Evolutionary conservation across 345 rosid genomes (phyloP).

Genomic region (Populus euphratica): DNA sequence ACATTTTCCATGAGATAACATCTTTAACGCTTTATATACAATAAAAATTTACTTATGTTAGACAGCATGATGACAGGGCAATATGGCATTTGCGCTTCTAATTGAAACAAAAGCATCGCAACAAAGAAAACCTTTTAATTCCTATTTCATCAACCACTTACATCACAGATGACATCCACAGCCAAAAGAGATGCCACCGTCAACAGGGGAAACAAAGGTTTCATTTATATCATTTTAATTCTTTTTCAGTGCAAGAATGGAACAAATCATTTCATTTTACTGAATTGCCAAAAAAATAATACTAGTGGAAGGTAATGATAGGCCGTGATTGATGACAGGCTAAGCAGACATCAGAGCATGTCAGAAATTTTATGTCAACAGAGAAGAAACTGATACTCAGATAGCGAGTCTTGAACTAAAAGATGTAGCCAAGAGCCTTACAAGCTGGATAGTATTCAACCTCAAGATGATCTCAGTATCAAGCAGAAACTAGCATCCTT

Average conservation of each 20-base stretch:
- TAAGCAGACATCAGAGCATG: neutral
- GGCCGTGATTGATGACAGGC: neutral
- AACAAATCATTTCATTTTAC: neutral
- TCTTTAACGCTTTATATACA: neutral
- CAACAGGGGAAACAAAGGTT: neutral
- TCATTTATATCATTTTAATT: neutral
- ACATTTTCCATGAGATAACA: too few relatives aligned
- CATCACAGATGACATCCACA: neutral
- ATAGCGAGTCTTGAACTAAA: neutral
- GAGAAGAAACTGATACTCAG: neutral
- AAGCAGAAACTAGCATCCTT: neutral
- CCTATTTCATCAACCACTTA: neutral
- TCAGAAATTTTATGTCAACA: neutral
- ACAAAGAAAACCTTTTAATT: neutral
- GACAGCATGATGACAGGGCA: neutral
- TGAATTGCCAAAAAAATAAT: too few relatives aligned
- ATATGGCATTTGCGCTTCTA: too few relatives aligned
- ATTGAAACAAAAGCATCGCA: neutral
- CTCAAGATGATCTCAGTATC: neutral
- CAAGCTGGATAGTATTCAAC: neutral
- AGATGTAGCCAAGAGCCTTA: neutral
- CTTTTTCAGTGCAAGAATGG: neutral
- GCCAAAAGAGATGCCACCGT: neutral
- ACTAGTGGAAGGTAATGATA: neutral
- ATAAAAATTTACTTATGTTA: neutral